Evolutionary conservation across 345 rosid species (phyloP).

Genomic region (Erucastrum elatum): DNA sequence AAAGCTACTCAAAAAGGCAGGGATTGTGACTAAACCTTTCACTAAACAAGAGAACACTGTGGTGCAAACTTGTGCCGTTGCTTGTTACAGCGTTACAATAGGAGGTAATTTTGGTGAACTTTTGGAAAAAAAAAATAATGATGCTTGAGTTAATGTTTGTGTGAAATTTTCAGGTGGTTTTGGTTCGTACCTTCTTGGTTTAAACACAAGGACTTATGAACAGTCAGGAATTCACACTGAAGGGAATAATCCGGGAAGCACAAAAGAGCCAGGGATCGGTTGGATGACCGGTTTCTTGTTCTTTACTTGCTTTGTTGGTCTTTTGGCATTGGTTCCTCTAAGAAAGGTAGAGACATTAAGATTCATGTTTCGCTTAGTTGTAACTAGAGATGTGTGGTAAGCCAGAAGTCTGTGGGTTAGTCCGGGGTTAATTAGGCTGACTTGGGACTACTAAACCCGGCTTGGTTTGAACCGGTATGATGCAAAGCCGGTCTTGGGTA

Average conservation of each 20-base stretch:
- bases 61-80: conserved; percentile 90
- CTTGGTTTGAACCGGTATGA: not conserved
- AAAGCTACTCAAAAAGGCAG: conserved; percentile 65
- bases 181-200: conserved; percentile 84
- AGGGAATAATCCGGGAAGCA: conserved; percentile 65
- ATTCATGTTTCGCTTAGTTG: not conserved
- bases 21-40: conserved; percentile 64
- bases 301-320: conserved; percentile 73
- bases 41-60: conserved; percentile 90
- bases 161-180: conserved; percentile 69
- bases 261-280: conserved; percentile 77
- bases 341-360: conserved; percentile 52
- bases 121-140: no score
- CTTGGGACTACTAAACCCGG: not conserved
- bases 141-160: not conserved
- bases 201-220: conserved; percentile 64
- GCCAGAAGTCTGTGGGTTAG: not conserved
- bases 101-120: conserved; percentile 55
- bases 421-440: not conserved
- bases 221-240: conserved; percentile 66
- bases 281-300: conserved; percentile 91
- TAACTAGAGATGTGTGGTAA: not conserved
- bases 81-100: conserved; percentile 85
- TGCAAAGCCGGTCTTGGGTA: not conserved
- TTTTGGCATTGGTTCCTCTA: conserved; percentile 82